Evolutionary conservation across 2,329 filamentous ascomycete genomes (phyloP).

Genomic region (Arthroderma uncinatum): DNA sequence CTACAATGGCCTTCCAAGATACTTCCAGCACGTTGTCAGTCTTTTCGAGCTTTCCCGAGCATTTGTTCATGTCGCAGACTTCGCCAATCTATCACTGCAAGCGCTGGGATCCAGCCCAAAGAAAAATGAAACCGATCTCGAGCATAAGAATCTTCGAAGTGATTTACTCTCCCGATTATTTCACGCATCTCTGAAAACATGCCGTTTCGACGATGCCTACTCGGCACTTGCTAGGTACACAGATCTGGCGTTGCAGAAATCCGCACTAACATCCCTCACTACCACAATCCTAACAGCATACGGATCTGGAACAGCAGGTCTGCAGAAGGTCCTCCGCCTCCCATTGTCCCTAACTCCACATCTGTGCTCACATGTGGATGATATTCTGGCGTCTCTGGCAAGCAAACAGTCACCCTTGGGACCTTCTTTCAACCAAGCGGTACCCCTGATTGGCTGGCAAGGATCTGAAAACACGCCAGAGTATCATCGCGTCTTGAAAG

Average conservation of each 20-base stretch:
- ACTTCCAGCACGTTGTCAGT: conserved; percentile 74
- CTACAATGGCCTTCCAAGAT: conserved; percentile 64
- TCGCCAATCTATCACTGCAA: conserved; percentile 63
- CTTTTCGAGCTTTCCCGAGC: conserved; percentile 70
- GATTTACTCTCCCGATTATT: conserved; percentile 79
- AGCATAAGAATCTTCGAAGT: conserved; percentile 40
- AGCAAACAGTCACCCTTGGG: conserved; percentile 53
- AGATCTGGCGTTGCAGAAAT: conserved; percentile 59
- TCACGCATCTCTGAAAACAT: conserved; percentile 65
- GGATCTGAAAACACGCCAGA: conserved; percentile 42
- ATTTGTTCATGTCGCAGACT: conserved; percentile 73
- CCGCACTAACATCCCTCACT: conserved; percentile 58
- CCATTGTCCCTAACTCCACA: conserved; percentile 55
- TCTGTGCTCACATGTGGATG: conserved; percentile 67
- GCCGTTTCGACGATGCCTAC: conserved; percentile 73
- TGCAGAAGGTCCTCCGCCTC: conserved; percentile 56
- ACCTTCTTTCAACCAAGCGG: neutral
- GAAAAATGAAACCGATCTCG: conserved; percentile 24
- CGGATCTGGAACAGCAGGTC: conserved; percentile 31
- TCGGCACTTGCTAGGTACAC: conserved; percentile 62
- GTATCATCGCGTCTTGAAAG: conserved; percentile 82
- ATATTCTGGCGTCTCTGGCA: conserved; percentile 61
- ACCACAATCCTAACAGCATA: conserved; percentile 34
- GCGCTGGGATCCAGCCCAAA: conserved; percentile 37
- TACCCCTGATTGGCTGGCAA: conserved; percentile 1